These are phyloP conservation scores for Wallacemonas sp. DNA, from an alignment of 208 protist species.

Conservation along the genomic window DNA sequence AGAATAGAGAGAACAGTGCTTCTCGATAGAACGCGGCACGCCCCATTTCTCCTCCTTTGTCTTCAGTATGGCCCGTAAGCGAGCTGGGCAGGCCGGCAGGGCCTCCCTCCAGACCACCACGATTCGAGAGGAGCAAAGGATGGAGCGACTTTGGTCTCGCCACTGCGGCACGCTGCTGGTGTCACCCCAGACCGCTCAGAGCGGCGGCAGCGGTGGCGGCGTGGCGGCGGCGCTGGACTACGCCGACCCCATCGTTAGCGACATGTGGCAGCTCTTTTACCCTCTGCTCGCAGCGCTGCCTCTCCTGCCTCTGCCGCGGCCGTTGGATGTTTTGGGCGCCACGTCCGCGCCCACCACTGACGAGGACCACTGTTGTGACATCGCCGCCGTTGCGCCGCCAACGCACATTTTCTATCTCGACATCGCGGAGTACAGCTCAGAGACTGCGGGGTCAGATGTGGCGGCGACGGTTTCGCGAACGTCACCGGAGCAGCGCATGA, in stretches of 20 bases:
- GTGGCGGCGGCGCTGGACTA: conserved; percentile 24
- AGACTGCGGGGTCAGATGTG: background rate
- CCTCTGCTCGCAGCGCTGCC: conserved; percentile 38
- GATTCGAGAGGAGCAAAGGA: conserved; percentile 9
- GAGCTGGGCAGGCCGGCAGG: background rate
- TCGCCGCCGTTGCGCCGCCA: background rate
- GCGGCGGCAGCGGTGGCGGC: background rate
- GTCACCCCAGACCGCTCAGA: conserved; percentile 13
- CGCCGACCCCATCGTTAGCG: conserved; percentile 59
- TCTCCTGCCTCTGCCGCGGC: conserved; percentile 30
- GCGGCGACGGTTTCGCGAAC: conserved; percentile 14
- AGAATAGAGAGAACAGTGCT: too few species aligned
- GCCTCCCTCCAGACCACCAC: conserved; percentile 8
- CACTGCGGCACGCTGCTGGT: conserved; percentile 48
- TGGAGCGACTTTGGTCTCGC: conserved; percentile 60
- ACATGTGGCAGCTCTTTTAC: conserved; percentile 75
- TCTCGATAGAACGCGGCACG: too few species aligned
- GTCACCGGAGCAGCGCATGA: conserved; percentile 22
- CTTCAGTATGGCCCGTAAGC: conserved; percentile 4
- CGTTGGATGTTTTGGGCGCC: background rate
- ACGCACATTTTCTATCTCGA: conserved; percentile 22
- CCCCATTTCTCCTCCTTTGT: too few species aligned
- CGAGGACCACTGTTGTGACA: background rate
- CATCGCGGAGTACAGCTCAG: background rate
- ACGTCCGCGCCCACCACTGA: background rate